These are phyloP conservation scores for Mycena amicta DNA, from an alignment of 768 basidiomycete species.

Conservation along the genomic window DNA sequence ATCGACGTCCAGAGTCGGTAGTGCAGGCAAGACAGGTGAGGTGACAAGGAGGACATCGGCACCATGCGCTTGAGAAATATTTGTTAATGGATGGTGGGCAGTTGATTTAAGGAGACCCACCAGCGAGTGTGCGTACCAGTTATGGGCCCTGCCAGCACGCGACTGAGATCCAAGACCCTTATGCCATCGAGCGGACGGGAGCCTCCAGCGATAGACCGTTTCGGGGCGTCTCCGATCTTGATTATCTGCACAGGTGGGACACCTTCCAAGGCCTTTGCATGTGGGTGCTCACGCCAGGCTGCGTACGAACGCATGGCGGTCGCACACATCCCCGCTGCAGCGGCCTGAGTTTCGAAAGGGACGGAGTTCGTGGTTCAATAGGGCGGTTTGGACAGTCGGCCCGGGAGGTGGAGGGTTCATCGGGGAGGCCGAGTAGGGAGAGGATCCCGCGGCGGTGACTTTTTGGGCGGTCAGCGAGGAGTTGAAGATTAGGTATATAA, in stretches of 20 bases:
- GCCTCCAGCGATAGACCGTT: conserved; percentile 23
- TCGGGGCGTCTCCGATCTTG: conserved; percentile 53
- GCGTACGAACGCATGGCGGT: conserved; percentile 51
- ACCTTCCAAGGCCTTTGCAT: conserved; percentile 43
- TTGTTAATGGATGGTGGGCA: conserved; percentile 25
- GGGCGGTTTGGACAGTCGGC: conserved; percentile 40
- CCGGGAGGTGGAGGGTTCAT: conserved; percentile 32
- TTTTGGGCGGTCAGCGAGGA: neutral
- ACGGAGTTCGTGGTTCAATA: conserved; percentile 44
- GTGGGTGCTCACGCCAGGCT: conserved; percentile 53
- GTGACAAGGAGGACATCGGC: conserved; percentile 60
- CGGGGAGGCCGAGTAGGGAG: conserved; percentile 42
- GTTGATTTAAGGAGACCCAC: conserved; percentile 35
- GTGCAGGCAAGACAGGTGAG: conserved; percentile 53
- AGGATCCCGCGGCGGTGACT: conserved; percentile 58
- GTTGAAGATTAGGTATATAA: neutral
- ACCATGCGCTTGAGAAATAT: no score
- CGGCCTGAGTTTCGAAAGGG: conserved; percentile 52
- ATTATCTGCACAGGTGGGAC: conserved; percentile 45
- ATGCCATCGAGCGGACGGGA: conserved; percentile 49
- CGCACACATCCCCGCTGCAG: conserved; percentile 48
- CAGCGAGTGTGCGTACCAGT: conserved; percentile 60
- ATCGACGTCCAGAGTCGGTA: conserved; percentile 55
- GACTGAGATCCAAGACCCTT: conserved; percentile 58
- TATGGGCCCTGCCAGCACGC: conserved; percentile 61